Base-by-base conservation (phyloP, 1,139 yeast species). In the Hyphopichia fennica region DNA sequence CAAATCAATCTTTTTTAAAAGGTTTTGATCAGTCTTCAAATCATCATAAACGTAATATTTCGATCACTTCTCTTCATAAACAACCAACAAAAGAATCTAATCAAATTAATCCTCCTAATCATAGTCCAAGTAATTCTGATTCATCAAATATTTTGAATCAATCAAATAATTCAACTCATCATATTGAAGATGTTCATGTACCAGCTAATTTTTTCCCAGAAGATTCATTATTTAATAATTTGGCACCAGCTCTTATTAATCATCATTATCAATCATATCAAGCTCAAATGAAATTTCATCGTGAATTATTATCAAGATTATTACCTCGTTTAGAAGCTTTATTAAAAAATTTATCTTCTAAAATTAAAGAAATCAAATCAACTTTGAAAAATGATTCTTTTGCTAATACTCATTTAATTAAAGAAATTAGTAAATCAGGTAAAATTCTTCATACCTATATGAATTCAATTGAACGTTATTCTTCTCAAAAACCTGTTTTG, bases 181-280 rank as follows among this genome's bases (percentile, higher is more conserved):
- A 28, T 28, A 4, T 14, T n/a, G 17, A 28, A n/a, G 74, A 72
- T 25, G 64, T 72, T 38, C 54, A 54, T 41, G 64, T 72, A 39
- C 77, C 77, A 13, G 75, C 78, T 13, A 64, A 75, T 5, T 81
- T 79, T 49, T 63, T 76, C 51, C 76, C 78, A 1, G 61, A 60
- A 2, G 57, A 66, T 45, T 64, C 74, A 1, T 45, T 68, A 34
- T 65, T 66, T 51, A 62, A 60, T 37, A 64, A 62, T 40, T 51
- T 69, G 34, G 67, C 75, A 9, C 63, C 72, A 2, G 46, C 68
- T 15, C 57, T 72, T 28, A 54, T 71, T 17, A 65, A 63, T 43
- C 69, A 73, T 41, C 78, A 73, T 49, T 63, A 59, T 37, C 52
- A 59, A 22, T 46, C 54, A 2, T 69, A 58, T 47, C 55, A 53